Evolutionary conservation across 2,329 filamentous ascomycete species (phyloP).

Genomic region (Penicillium verrucosum): DNA sequence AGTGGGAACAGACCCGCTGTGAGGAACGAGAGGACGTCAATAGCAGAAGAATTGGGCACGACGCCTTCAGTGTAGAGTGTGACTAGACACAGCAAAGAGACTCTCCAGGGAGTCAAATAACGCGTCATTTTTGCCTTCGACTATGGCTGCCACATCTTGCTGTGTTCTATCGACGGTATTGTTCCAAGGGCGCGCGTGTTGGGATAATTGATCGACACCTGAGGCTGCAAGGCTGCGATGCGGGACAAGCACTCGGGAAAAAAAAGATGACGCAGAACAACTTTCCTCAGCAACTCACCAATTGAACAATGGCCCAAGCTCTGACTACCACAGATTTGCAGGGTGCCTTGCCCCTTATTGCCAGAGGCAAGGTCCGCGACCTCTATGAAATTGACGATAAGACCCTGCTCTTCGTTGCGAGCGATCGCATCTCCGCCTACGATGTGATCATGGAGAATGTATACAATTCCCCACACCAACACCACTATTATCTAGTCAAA

Average conservation of each 20-base stretch:
- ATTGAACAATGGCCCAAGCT: constrained; percentile 34
- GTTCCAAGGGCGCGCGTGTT: constrained; percentile 13
- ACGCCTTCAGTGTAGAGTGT: constrained; percentile 73
- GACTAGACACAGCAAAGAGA: constrained; percentile 76
- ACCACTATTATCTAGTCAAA: background rate
- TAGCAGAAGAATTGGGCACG: constrained; percentile 66
- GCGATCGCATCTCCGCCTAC: constrained; percentile 91
- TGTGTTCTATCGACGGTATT: constrained; percentile 2
- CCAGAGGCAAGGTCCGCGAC: constrained; percentile 74
- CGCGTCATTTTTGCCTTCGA: constrained; percentile 59
- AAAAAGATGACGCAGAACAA: constrained; percentile 20
- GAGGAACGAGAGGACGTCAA: constrained; percentile 76
- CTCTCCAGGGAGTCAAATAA: constrained; percentile 83
- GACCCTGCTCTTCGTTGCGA: constrained; percentile 76
- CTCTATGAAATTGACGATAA: constrained; percentile 69
- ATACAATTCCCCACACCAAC: constrained; percentile 43
- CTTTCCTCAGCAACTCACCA: constrained; percentile 4
- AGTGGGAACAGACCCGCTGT: constrained; percentile 62
- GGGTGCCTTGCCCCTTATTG: constrained; percentile 49
- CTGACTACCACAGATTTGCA: constrained; percentile 45
- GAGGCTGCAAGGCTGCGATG: constrained; percentile 16
- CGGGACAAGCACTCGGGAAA: constrained; percentile 22
- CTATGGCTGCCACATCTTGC: constrained; percentile 14
- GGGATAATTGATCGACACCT: constrained; percentile 18
- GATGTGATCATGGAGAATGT: constrained; percentile 86